Conservation (phyloP, 108 stramenopile genomes). For the Skeletonema menzelii region DNA sequence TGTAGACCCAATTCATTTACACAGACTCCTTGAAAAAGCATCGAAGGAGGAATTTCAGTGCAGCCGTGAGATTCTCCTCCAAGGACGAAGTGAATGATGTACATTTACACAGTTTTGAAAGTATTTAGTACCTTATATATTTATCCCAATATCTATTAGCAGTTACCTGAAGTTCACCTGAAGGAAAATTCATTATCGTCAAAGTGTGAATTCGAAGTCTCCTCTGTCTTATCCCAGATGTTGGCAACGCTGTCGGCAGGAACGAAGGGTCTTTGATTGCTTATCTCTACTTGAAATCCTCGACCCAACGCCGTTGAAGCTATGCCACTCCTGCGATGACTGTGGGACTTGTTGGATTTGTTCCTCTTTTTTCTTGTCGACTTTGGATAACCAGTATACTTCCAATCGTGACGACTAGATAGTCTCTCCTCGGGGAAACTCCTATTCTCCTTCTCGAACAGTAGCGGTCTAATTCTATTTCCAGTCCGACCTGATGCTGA, state of each 20-base stretch:
- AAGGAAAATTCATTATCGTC: not conserved
- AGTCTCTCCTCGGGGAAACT: not conserved
- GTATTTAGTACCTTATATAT: not conserved
- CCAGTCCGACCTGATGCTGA: not conserved
- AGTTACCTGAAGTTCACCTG: not conserved
- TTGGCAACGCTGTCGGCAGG: not conserved
- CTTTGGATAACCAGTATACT: not conserved
- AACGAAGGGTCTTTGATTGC: not conserved
- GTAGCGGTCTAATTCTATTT: not conserved
- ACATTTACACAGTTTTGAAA: not conserved
- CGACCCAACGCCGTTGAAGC: not conserved
- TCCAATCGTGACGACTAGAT: not conserved
- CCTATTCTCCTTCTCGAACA: not conserved
- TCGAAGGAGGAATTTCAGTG: not conserved
- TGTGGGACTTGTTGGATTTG: not conserved
- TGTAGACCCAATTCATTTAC: constrained; percentile 5
- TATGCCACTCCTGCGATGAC: not conserved
- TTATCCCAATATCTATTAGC: not conserved
- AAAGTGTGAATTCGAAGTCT: not conserved
- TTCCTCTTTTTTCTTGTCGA: not conserved
- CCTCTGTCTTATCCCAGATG: not conserved
- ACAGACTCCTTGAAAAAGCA: constrained; percentile 2
- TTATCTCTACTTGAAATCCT: not conserved
- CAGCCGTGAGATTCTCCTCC: not conserved
- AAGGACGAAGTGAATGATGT: not conserved